Base-by-base conservation (phyloP, 352 stramenopile species). In the Globisporangium perplexum region DNA sequence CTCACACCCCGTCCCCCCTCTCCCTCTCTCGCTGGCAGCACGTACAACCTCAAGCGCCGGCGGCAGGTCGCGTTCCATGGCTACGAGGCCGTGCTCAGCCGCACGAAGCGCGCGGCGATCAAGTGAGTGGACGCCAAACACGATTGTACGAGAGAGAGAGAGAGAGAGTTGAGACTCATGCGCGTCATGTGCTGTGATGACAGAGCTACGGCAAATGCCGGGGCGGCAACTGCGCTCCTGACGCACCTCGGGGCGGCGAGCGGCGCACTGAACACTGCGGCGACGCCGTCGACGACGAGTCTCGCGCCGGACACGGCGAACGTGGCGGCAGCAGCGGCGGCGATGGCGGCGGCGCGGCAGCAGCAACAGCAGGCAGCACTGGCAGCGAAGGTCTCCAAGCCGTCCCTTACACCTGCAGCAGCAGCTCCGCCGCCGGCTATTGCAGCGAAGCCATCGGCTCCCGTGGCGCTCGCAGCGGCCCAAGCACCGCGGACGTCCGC, bases 11-110 rank as follows among this genome's bases (percentile, higher is more conserved):
- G n/a, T n/a, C n/a, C n/a, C n/a, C n/a, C n/a, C n/a, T n/a, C 47
- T 33, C 42, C 49, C 14, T 58, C 17, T 43, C 7, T 8, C 22
- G 17, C 44, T 5, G 61, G 35, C 58, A 89, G 78, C 24, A 61
- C 53, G 33, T 83, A 85, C 59, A 88, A 83, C 51, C 64, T 90
- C 33, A 90, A 88, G 65, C 76, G 83, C 47, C 60, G 77, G 31
- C 71, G 69, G 49, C 72, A 82, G 41, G 65, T 89, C 3, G 67
- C 70, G 8, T 73, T 75, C 50, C 63, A 86, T 18, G 83, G 80
- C 35, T 90, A 91, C 55, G 83, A 93, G 59, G 69, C 74, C 8
- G 83, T 93, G 20, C 54, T 93, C 24, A 91, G 71, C 52, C 69
- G 76, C 30, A 86, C 85, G 55, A 93, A 93, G 57, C 80, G 83